Percentiles rank a stretch among this genome's conserved stretches.
These are phyloP conservation scores for Myxozyma lipomycoides DNA, from an alignment of 805 yeast genomes.

Conservation along the genomic window DNA sequence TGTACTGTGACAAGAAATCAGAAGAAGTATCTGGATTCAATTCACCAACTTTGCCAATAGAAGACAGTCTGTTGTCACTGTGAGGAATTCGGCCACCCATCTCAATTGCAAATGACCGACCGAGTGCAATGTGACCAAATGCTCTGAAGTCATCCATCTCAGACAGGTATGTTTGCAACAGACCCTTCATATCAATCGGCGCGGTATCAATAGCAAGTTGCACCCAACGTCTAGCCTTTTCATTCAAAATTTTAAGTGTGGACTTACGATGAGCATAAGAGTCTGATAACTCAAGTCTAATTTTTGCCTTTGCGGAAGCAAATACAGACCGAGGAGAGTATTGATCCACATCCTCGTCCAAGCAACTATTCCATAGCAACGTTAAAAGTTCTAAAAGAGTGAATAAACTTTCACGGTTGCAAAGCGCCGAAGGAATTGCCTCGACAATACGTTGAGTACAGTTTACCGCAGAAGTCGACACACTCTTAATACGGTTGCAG, in stretches of 20 bases:
- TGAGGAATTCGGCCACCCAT: slow-evolving; percentile 74
- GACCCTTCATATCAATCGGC: slow-evolving; percentile 69
- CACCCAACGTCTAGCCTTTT: slow-evolving; percentile 65
- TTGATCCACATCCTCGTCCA: slow-evolving; percentile 78
- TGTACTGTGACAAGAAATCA: slow-evolving; percentile 69
- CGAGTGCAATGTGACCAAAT: slow-evolving; percentile 56
- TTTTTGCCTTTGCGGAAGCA: slow-evolving; percentile 43
- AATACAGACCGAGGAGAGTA: slow-evolving; percentile 80
- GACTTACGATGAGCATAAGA: slow-evolving; percentile 68
- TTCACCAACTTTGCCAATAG: slow-evolving; percentile 39
- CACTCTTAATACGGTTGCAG: slow-evolving; percentile 68
- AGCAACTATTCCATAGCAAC: slow-evolving; percentile 69
- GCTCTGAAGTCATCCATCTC: slow-evolving; percentile 40
- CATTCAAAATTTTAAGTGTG: slow-evolving; percentile 58
- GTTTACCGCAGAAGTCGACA: slow-evolving; percentile 76
- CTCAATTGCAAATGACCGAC: slow-evolving; percentile 86
- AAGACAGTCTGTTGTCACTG: slow-evolving; percentile 60
- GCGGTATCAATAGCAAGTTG: slow-evolving; percentile 52
- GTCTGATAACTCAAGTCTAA: slow-evolving; percentile 63
- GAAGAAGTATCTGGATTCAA: slow-evolving; percentile 54
- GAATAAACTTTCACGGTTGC: slow-evolving; percentile 68
- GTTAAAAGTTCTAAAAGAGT: slow-evolving; percentile 77
- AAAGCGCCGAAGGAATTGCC: slow-evolving; percentile 70
- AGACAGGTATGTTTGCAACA: slow-evolving; percentile 73
- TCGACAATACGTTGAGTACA: slow-evolving; percentile 67